phyloP scores from a whole-genome alignment of 2,329 filamentous ascomycete species.

The Monosporascus sp. region DNA sequence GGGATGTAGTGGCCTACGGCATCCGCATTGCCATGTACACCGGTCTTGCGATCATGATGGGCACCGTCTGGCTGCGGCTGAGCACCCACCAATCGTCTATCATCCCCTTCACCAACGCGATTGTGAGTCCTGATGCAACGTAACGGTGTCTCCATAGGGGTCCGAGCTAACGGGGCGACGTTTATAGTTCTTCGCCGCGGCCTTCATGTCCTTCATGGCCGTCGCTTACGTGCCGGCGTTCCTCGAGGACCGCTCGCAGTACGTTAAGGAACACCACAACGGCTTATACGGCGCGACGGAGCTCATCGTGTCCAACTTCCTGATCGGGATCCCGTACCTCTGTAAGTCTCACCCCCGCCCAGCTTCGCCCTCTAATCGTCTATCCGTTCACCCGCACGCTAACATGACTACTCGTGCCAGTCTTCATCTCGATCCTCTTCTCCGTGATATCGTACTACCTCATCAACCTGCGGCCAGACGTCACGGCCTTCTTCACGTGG shows the following conservation, averaged over 20 bases:
- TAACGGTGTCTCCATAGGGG: too few species aligned
- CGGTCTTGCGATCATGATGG: conserved; percentile 77
- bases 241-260: conserved; percentile 70
- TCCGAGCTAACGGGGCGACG: neutral
- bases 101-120: conserved; percentile 75
- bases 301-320: conserved; percentile 73
- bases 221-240: conserved; percentile 82
- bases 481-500: conserved; percentile 66
- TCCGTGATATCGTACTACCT: conserved; percentile 75
- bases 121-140: conserved; percentile 36
- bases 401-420: conserved; percentile 23
- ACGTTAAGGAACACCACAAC: conserved; percentile 73
- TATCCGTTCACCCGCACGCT: neutral
- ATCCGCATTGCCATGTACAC: conserved; percentile 76
- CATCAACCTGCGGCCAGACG: conserved; percentile 64
- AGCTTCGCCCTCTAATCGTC: neutral
- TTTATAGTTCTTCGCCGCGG: conserved; percentile 58
- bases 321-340: conserved; percentile 75
- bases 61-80: conserved; percentile 78
- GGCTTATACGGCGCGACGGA: conserved; percentile 71
- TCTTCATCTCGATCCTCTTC: conserved; percentile 71
- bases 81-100: conserved; percentile 65
- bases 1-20: conserved; percentile 78
- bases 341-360: conserved; percentile 34
- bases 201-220: conserved; percentile 76